These are phyloP conservation scores for Coprinopsis strossmayeri DNA, from an alignment of 768 basidiomycete genomes.

Conservation along the genomic window DNA sequence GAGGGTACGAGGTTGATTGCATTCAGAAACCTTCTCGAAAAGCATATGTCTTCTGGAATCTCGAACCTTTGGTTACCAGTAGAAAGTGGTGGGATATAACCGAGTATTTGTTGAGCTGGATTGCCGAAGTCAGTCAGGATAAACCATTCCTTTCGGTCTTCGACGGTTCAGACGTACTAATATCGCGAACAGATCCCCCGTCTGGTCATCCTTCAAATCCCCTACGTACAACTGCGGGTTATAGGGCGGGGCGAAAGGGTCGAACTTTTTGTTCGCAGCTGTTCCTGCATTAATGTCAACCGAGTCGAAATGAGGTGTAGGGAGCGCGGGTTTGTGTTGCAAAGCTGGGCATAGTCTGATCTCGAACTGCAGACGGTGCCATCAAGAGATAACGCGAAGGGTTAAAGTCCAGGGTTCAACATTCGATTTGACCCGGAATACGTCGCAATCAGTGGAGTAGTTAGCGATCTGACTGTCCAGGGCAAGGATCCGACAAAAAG, in stretches of 20 bases:
- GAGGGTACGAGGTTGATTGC: no score
- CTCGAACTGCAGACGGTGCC: constrained; percentile 88
- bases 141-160: neutral
- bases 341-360: constrained; percentile 82
- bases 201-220: constrained; percentile 59
- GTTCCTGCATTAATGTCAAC: constrained; percentile 17
- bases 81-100: constrained; percentile 83
- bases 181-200: constrained; percentile 53
- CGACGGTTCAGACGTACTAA: no score
- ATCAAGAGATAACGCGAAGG: no score
- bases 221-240: constrained; percentile 69
- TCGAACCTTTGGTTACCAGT: constrained; percentile 75
- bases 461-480: no score
- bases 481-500: no score
- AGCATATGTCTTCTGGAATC: neutral
- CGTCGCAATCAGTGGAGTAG: no score
- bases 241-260: constrained; percentile 89
- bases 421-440: no score
- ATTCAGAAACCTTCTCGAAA: no score
- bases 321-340: constrained; percentile 63
- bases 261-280: constrained; percentile 26
- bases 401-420: no score
- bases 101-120: constrained; percentile 83
- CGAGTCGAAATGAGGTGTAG: constrained; percentile 32
- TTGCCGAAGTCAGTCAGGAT: neutral